These are phyloP conservation scores for Podila minutissima DNA, from an alignment of 192 early-diverging fungal genomes.

Conservation along the genomic window DNA sequence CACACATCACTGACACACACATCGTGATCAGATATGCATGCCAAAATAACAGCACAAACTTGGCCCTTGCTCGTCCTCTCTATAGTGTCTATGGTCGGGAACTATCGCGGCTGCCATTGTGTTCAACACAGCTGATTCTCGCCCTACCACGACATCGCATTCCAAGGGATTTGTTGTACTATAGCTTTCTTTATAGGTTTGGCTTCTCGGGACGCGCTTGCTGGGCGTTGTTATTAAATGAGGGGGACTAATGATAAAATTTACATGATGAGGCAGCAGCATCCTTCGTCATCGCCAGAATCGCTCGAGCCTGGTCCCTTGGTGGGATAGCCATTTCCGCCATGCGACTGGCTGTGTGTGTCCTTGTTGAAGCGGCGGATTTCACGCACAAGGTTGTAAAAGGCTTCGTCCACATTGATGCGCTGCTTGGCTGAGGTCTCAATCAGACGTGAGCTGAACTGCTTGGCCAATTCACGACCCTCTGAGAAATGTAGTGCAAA, in stretches of 20 bases:
- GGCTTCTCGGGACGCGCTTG: no score
- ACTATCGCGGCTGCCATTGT: no score
- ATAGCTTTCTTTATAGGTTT: no score
- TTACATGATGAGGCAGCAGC: slow-evolving; percentile 67
- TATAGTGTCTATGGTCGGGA: no score
- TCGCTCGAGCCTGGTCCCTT: slow-evolving; percentile 27
- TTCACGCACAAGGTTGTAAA: slow-evolving; percentile 82
- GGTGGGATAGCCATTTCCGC: slow-evolving; percentile 28
- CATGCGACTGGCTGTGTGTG: slow-evolving; percentile 29
- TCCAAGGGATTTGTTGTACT: no score
- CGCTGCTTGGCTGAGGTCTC: slow-evolving; percentile 88
- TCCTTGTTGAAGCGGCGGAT: slow-evolving; percentile 83
- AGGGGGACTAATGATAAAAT: no score
- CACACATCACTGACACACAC: neutral
- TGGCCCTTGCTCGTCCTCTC: neutral
- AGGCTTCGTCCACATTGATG: slow-evolving; percentile 92
- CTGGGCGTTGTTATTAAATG: no score
- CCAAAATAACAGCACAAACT: neutral
- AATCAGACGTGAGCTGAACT: slow-evolving; percentile 79
- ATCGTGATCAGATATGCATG: neutral
- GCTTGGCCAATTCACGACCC: slow-evolving; percentile 76
- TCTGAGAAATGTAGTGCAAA: slow-evolving; percentile 54
- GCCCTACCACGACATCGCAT: no score
- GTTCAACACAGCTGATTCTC: no score
- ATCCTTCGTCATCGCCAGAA: slow-evolving; percentile 46